These are phyloP conservation scores for Aegilops umbellulata DNA, from an alignment of 176 grass and related monocot species.

Conservation along the genomic window DNA sequence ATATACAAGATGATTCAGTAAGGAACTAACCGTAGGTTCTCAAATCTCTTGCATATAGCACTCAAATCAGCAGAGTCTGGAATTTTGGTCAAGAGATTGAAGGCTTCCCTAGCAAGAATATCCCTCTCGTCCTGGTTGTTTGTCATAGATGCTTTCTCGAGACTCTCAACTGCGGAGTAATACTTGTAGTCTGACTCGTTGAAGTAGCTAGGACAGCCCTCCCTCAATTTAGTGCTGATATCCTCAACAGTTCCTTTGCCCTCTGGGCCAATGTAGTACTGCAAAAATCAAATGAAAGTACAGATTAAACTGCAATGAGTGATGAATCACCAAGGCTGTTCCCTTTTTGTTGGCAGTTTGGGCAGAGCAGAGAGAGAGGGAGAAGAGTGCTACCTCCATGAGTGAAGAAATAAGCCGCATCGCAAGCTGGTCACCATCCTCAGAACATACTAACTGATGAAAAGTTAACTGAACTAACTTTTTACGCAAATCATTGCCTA, in stretches of 20 bases:
- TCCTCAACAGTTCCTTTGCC: constrained; percentile 84
- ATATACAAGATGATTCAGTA: constrained; percentile 21
- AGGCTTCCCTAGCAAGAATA: constrained; percentile 88
- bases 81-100: constrained; percentile 74
- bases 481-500: constrained; percentile 61
- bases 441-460: constrained; percentile 94
- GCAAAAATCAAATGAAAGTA: constrained; percentile 41
- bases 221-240: constrained; percentile 83
- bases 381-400: constrained; percentile 71
- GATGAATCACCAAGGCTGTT: not conserved
- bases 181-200: constrained; percentile 93
- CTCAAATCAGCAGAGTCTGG: constrained; percentile 87
- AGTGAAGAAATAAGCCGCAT: constrained; percentile 83
- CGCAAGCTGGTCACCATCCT: constrained; percentile 82
- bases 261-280: constrained; percentile 95
- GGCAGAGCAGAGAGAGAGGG: not conserved
- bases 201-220: constrained; percentile 97
- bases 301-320: not conserved
- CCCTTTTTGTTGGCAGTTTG: not conserved
- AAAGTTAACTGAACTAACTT: constrained; percentile 78
- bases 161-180: constrained; percentile 88
- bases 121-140: constrained; percentile 66
- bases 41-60: constrained; percentile 96
- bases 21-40: constrained; percentile 73
- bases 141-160: constrained; percentile 76